A percentile compares a stretch with the other conserved stretches of the same genome.
Evolutionary conservation across 2,329 filamentous ascomycete species (phyloP).

Genomic region (Talaromyces sp.): DNA sequence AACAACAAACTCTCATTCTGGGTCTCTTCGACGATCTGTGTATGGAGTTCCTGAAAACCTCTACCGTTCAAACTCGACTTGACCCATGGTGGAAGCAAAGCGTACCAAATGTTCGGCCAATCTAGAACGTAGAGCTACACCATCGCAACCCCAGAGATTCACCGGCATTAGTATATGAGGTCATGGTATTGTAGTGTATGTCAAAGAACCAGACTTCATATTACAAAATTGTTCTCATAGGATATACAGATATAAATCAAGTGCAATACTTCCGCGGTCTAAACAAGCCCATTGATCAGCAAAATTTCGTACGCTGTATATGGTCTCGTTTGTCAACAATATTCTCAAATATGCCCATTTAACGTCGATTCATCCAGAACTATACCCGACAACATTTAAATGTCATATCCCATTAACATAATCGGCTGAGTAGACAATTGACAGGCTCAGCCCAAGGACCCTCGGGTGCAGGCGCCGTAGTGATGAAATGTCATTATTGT

Average conservation of each 20-base stretch:
- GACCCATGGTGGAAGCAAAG: neutral
- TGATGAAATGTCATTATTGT: conserved; percentile 8
- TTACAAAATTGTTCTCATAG: neutral
- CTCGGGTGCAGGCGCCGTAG: conserved; percentile 24
- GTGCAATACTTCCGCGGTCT: no score
- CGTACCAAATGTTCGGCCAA: neutral
- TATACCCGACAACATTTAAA: neutral
- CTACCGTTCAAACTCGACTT: neutral
- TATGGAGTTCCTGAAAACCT: neutral
- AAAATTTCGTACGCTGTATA: no score
- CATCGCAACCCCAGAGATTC: no score
- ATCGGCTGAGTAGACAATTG: conserved; percentile 15
- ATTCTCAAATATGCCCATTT: neutral
- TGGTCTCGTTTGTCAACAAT: no score
- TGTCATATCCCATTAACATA: neutral
- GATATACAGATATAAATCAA: no score
- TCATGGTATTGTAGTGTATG: neutral
- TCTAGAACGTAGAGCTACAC: neutral
- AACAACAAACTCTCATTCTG: no score
- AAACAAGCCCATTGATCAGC: no score
- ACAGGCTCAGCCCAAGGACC: conserved; percentile 27
- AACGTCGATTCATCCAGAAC: neutral
- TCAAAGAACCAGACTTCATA: neutral
- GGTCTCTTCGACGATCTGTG: no score
- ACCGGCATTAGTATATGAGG: neutral